These are phyloP conservation scores for Luvunga scandens DNA, from an alignment of 345 rosid genomes.

Conservation along the genomic window DNA sequence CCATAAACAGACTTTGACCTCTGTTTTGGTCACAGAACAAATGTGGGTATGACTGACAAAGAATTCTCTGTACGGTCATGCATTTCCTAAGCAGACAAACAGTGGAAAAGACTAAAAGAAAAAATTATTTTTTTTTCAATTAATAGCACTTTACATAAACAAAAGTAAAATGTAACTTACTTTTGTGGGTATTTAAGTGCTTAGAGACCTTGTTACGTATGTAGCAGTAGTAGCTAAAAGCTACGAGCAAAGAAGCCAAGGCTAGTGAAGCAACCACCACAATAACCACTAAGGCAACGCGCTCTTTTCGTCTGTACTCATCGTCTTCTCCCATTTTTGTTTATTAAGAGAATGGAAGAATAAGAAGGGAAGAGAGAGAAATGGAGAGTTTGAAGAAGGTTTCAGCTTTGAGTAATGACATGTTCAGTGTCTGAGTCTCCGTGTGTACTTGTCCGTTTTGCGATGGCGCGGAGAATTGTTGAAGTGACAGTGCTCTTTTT, in stretches of 20 bases:
- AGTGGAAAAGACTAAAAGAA: background rate
- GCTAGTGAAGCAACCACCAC: slow-evolving; percentile 82
- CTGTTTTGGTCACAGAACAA: background rate
- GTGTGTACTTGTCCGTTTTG: slow-evolving; percentile 2
- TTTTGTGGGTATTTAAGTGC: slow-evolving; percentile 41
- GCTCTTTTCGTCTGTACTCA: slow-evolving; percentile 55
- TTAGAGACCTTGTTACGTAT: slow-evolving; percentile 76
- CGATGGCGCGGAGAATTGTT: slow-evolving; percentile 31
- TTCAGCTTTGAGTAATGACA: background rate
- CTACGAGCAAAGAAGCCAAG: slow-evolving; percentile 65
- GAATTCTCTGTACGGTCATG: background rate
- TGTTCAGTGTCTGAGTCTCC: background rate
- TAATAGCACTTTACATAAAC: background rate
- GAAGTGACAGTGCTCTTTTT: background rate
- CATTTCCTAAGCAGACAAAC: background rate
- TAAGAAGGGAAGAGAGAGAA: background rate
- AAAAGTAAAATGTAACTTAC: slow-evolving; percentile 29
- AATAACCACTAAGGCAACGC: slow-evolving; percentile 59
- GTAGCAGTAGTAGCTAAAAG: slow-evolving; percentile 93
- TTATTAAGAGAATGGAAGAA: background rate
- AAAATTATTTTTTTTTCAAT: background rate
- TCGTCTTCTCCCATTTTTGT: slow-evolving; percentile 39
- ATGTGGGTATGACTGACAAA: background rate
- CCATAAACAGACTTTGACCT: background rate
- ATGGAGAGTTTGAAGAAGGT: background rate